Base-by-base conservation (phyloP, 2,329 filamentous ascomycete species). In the Beauveria bassiana region DNA sequence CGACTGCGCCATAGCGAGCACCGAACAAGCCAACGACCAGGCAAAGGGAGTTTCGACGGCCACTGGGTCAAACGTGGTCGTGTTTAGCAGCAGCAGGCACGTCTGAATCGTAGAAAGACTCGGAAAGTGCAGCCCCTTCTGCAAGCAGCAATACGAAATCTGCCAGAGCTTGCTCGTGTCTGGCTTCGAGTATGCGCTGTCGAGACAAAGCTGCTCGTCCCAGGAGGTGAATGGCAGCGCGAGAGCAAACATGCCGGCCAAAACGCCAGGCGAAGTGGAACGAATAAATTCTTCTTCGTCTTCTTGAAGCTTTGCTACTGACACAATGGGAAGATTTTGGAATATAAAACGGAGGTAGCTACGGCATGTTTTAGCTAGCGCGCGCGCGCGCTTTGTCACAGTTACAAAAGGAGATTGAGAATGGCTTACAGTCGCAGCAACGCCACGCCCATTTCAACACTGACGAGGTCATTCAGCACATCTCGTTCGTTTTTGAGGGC, bases 81-180 rank as follows among this genome's bases (percentile, higher is more conserved):
- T 58, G 26, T 66, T 66, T 5, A 65, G 59, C 5, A 66, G 61
- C 7, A 66, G 50, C 5, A 65, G 47, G 31, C 51, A 64, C 2
- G 61, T 64, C 38, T 67, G 66, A 6, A 67, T 59, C 1, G 64
- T 65, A 2, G 63, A 62, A 1, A 65, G 55, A 2, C 52, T 49
- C 1, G 66, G 66, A 20, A 67, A 66, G 12, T 66, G 65, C n/a
- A 66, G 22, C 38, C 66, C 63, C 28, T 61, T 65, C 38, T 67
- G 66, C 8, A 67, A 49, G n/a, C 62, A 65, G 7, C 61, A 64
- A 24, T 66, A 64, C 0, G 65, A 58, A 42, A 67, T 64, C 34
- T 65, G 59, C 66, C 66, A 67, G 0, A 67, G 62, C 18, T 56
- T 53, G 14, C 61, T 64, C 1, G 57, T 16, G 24, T 60, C 63